These are phyloP conservation scores for Trichophyton mentagrophytes DNA, from an alignment of 2,329 filamentous ascomycete species.

Conservation along the genomic window DNA sequence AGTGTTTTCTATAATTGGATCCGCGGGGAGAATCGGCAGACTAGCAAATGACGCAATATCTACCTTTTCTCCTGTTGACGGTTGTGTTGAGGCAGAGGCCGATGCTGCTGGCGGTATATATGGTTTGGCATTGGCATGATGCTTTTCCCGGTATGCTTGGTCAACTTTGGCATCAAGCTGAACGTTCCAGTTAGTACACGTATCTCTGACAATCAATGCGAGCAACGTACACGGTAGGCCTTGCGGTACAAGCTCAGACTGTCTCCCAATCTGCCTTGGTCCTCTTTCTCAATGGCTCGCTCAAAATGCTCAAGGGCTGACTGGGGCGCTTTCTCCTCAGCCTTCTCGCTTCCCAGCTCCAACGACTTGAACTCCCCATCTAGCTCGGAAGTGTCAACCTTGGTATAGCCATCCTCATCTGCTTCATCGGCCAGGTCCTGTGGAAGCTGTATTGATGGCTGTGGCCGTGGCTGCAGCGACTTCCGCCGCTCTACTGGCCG, in stretches of 20 bases:
- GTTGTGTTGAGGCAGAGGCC: not conserved
- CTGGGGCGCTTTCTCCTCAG: slow-evolving; percentile 43
- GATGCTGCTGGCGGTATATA: slow-evolving; percentile 34
- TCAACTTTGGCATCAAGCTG: slow-evolving; percentile 78
- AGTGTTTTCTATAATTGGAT: slow-evolving; percentile 58
- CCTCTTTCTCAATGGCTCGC: slow-evolving; percentile 77
- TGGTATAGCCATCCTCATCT: slow-evolving; percentile 11
- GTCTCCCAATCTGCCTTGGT: slow-evolving; percentile 71
- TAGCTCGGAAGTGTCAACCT: slow-evolving; percentile 16
- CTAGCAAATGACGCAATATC: slow-evolving; percentile 64
- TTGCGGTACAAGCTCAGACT: slow-evolving; percentile 79
- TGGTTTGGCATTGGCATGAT: slow-evolving; percentile 56
- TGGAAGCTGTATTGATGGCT: slow-evolving; percentile 3
- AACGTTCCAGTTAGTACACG: not conserved
- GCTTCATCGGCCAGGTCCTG: not conserved
- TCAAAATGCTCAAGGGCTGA: slow-evolving; percentile 91
- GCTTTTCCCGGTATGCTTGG: slow-evolving; percentile 75
- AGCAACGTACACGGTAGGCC: slow-evolving; percentile 61
- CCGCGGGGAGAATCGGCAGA: slow-evolving; percentile 54
- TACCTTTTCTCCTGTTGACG: slow-evolving; percentile 38
- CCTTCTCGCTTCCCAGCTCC: slow-evolving; percentile 18
- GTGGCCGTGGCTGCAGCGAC: not conserved
- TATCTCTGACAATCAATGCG: not conserved
- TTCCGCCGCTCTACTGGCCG: slow-evolving; percentile 11
- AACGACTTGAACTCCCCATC: slow-evolving; percentile 26